These are phyloP conservation scores for Buddleja alternifolia DNA, from an alignment of 257 asterid species.

Conservation along the genomic window DNA sequence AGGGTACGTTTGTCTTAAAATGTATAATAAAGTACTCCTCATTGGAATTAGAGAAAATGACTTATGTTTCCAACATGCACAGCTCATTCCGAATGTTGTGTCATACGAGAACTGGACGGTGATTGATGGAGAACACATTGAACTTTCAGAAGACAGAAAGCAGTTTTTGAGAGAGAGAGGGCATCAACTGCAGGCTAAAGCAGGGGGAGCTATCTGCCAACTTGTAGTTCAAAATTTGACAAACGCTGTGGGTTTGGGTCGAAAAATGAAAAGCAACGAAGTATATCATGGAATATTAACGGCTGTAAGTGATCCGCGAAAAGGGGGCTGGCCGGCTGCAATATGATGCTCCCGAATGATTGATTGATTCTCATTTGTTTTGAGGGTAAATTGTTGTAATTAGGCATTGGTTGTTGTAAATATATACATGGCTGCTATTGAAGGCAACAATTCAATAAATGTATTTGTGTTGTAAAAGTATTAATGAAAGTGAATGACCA, in stretches of 20 bases:
- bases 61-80: constrained; percentile 16
- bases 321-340: constrained; percentile 67
- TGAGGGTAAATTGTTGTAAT: too few relatives aligned
- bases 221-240: constrained; percentile 49
- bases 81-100: constrained; percentile 64
- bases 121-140: constrained; percentile 61
- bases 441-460: too few relatives aligned
- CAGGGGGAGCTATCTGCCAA: constrained; percentile 60
- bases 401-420: constrained; percentile 15
- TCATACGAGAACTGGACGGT: constrained; percentile 63
- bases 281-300: constrained; percentile 47
- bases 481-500: too few relatives aligned
- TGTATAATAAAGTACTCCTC: too few relatives aligned
- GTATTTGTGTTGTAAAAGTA: too few relatives aligned
- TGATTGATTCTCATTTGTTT: neutral
- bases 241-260: too few relatives aligned
- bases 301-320: constrained; percentile 66
- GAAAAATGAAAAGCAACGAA: constrained; percentile 24
- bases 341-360: too few relatives aligned
- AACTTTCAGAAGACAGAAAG: constrained; percentile 41
- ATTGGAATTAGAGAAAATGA: neutral
- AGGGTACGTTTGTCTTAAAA: constrained; percentile 39
- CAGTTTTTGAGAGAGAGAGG: constrained; percentile 54
- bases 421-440: neutral
- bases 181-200: constrained; percentile 44